phyloP scores from a whole-genome alignment of 2,329 filamentous ascomycete genomes.

The Mariannaea sp. region DNA sequence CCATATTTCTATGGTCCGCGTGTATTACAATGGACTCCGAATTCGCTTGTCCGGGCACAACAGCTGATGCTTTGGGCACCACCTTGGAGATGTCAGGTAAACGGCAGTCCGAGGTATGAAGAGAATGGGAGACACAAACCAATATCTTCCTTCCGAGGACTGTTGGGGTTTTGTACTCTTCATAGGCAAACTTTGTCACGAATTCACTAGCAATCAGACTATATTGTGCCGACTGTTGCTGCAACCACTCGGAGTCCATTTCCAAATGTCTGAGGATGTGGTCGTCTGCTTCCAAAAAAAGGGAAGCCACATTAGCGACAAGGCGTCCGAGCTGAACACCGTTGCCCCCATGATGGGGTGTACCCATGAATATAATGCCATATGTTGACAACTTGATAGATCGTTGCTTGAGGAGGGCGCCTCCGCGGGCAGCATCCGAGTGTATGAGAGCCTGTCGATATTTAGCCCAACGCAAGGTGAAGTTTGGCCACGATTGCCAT shows the following conservation, averaged over 20 bases:
- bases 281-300: slow-evolving; percentile 9
- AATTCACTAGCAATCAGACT: slow-evolving; percentile 8
- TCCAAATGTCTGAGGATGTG: slow-evolving; percentile 7
- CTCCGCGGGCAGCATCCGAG: slow-evolving; percentile 2
- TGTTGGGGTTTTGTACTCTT: slow-evolving; percentile 3
- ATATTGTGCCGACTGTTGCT: slow-evolving; percentile 8
- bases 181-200: slow-evolving; percentile 11
- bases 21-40: slow-evolving; percentile 5
- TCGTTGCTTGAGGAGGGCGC: neutral
- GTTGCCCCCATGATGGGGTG: slow-evolving; percentile 11
- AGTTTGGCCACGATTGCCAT: neutral
- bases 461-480: too few relatives aligned
- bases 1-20: slow-evolving; percentile 9
- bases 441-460: slow-evolving; percentile 9
- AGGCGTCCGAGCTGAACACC: slow-evolving; percentile 1
- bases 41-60: slow-evolving; percentile 6
- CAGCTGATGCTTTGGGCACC: slow-evolving; percentile 8
- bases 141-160: neutral
- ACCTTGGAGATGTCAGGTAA: slow-evolving; percentile 2
- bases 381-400: slow-evolving; percentile 13
- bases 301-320: neutral
- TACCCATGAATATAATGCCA: slow-evolving; percentile 11
- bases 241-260: slow-evolving; percentile 14
- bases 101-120: neutral
- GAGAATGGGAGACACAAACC: neutral